These are phyloP conservation scores for Anastatica hierochuntica DNA, from an alignment of 345 rosid species.

Conservation along the genomic window DNA sequence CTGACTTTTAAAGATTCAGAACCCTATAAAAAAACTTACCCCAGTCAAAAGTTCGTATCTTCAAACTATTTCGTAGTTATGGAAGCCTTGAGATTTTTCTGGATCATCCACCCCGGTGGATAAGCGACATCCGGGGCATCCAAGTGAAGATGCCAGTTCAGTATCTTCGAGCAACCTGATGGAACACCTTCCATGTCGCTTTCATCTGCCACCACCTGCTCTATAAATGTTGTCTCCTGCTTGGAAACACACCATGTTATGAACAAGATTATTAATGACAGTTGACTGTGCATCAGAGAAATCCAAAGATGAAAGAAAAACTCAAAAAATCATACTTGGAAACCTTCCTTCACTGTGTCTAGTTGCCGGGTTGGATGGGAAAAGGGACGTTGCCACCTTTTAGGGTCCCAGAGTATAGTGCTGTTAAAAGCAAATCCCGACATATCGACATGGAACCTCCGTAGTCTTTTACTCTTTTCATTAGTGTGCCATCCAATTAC, in stretches of 20 bases:
- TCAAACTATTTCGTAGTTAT: slow-evolving; percentile 36
- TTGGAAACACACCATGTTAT: slow-evolving; percentile 3
- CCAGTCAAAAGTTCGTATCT: slow-evolving; percentile 17
- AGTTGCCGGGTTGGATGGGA: slow-evolving; percentile 55
- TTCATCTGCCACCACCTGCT: slow-evolving; percentile 87
- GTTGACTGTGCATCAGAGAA: background rate
- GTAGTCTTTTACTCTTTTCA: slow-evolving; percentile 75
- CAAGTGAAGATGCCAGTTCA: slow-evolving; percentile 94
- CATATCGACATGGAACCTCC: slow-evolving; percentile 93
- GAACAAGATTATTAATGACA: background rate
- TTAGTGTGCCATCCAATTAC: slow-evolving; percentile 96
- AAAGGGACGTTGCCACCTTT: slow-evolving; percentile 56
- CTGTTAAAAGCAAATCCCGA: slow-evolving; percentile 96
- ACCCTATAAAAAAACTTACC: slow-evolving; percentile 5
- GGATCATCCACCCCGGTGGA: slow-evolving; percentile 69
- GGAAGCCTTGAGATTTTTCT: slow-evolving; percentile 52
- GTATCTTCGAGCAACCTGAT: slow-evolving; percentile 56
- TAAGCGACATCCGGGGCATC: slow-evolving; percentile 42
- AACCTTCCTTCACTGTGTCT: slow-evolving; percentile 80
- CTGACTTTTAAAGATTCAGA: background rate
- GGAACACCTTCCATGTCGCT: slow-evolving; percentile 80
- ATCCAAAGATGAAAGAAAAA: background rate
- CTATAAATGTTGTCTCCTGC: slow-evolving; percentile 90
- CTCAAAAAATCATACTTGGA: slow-evolving; percentile 50
- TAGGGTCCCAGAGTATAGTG: slow-evolving; percentile 86